These are phyloP conservation scores for Macrocybe gigantea DNA, from an alignment of 768 basidiomycete genomes.

Conservation along the genomic window DNA sequence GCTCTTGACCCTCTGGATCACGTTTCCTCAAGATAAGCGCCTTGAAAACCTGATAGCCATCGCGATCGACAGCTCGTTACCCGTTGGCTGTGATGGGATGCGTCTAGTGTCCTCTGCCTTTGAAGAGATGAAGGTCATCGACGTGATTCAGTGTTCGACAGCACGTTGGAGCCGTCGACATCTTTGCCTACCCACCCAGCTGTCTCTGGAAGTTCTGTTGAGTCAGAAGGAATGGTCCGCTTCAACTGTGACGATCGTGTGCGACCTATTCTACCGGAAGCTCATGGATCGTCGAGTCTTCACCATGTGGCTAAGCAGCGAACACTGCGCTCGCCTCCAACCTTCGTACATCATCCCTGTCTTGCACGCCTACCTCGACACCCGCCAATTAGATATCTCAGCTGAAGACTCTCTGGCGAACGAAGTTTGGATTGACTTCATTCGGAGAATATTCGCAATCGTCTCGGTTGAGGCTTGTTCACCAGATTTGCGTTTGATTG, in stretches of 20 bases:
- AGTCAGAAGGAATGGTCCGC: constrained; percentile 34
- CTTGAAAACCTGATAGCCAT: constrained; percentile 46
- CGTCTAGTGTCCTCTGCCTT: constrained; percentile 3
- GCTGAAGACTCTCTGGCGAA: constrained; percentile 19
- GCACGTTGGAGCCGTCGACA: constrained; percentile 27
- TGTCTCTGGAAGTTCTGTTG: constrained; percentile 31
- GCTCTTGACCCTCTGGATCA: constrained; percentile 30
- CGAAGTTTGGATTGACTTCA: constrained; percentile 15
- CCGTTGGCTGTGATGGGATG: constrained; percentile 27
- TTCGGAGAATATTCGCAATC: constrained; percentile 10
- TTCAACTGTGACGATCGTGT: constrained; percentile 37
- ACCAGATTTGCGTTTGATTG: constrained; percentile 10
- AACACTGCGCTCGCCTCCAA: constrained; percentile 15
- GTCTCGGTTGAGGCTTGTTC: constrained; percentile 11
- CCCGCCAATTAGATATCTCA: constrained; percentile 7
- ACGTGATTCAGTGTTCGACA: constrained; percentile 18
- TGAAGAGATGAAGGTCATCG: constrained; percentile 10
- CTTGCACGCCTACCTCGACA: constrained; percentile 44
- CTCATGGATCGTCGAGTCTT: constrained; percentile 18
- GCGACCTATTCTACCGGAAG: constrained; percentile 37
- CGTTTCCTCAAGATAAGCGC: constrained; percentile 26
- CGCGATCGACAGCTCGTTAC: constrained; percentile 32
- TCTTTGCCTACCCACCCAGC: constrained; percentile 10
- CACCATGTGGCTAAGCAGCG: constrained; percentile 34
- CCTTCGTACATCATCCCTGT: constrained; percentile 28